Conservation (phyloP, 345 rosid species). For the Sisymbrium irio region DNA sequence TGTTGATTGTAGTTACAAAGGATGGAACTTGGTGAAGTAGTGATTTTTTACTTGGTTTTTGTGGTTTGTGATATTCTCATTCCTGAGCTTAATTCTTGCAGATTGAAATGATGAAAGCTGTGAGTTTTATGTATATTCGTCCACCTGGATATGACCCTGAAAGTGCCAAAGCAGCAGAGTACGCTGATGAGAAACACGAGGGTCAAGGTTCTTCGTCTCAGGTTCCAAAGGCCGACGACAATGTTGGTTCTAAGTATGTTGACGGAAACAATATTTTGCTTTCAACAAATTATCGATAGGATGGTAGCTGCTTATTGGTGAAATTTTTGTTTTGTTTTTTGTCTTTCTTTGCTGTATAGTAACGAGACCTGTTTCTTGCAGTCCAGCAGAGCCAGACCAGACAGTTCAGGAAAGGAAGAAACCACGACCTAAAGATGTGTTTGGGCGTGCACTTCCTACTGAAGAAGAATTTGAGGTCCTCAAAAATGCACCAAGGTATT, state of each 20-base stretch:
- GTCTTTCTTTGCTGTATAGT: not conserved
- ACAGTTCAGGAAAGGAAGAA: constrained; percentile 61
- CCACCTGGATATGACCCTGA: constrained; percentile 96
- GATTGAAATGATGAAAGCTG: constrained; percentile 94
- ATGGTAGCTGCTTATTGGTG: not conserved
- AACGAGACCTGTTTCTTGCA: constrained; percentile 11
- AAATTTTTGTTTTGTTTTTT: not conserved
- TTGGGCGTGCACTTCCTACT: constrained; percentile 93
- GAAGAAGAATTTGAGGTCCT: constrained; percentile 86
- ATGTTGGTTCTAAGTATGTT: constrained; percentile 47
- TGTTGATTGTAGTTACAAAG: not conserved
- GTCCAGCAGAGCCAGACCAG: constrained; percentile 39
- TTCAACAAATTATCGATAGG: not conserved
- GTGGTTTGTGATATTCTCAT: constrained; percentile 14
- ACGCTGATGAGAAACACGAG: constrained; percentile 50
- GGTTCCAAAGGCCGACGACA: constrained; percentile 27
- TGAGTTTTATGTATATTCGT: constrained; percentile 95
- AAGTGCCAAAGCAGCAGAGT: constrained; percentile 95
- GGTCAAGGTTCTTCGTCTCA: constrained; percentile 35
- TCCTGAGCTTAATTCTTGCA: constrained; percentile 23
- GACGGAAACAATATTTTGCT: not conserved
- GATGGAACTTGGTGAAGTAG: not conserved
- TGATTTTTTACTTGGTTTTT: not conserved
- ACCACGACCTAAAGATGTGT: constrained; percentile 88
- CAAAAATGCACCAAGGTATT: constrained; percentile 85